Evolutionary conservation across 768 basidiomycete species (phyloP), one percentile per base, ranked within the genome.

Genomic region (Sporobolomyces phaffii): DNA sequence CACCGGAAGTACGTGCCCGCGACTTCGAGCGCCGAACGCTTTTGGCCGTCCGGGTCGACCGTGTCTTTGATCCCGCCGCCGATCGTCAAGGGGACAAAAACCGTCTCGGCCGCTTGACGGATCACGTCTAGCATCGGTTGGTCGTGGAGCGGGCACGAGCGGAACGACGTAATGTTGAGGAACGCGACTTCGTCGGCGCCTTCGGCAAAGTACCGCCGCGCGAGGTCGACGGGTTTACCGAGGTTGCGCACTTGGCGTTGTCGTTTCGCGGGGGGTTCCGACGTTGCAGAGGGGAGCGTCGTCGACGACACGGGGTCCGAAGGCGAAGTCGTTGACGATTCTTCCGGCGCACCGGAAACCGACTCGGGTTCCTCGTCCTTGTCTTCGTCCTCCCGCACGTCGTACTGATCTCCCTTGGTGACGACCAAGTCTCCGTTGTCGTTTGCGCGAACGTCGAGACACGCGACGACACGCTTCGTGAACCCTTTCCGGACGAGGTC

Each of bases 81-180:
- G 72, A 99, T 92, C 20, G 96, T 98, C 41, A 99, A 83, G n/a
- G 96, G 96, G 2, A 99, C 91, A 74, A 93, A 98, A 49, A 98
- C 84, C 58, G 85, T 84, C 77, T 90, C 85, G 1, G 96, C 92
- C 0, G 93, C 88, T 0, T 86, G 86, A 61, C 88, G 86, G 45
- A 98, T 90, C 74, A 99, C 89, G 38, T 90, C 89, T 60, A 99
- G 84, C 96, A 99, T 98, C 1, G 96, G 96, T 79, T 99, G 96
- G 78, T 98, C 96, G 48, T 82, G 86, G 40, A 99, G 82, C 1
- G 96, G 93, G 18, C 91, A 97, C 75, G 89, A 87, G 68, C 96
- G 89, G 85, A 99, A 99, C 69, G 94, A 96, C 20, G 96, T 99
- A 82, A 99, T 99, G 80, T 99, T 99, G 77, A 99, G 87, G 69